A percentile compares a stretch with the other conserved stretches of the same genome.
Conservation (phyloP, 1,284 basidiomycete species). For the Laetiporus sulphureus region DNA sequence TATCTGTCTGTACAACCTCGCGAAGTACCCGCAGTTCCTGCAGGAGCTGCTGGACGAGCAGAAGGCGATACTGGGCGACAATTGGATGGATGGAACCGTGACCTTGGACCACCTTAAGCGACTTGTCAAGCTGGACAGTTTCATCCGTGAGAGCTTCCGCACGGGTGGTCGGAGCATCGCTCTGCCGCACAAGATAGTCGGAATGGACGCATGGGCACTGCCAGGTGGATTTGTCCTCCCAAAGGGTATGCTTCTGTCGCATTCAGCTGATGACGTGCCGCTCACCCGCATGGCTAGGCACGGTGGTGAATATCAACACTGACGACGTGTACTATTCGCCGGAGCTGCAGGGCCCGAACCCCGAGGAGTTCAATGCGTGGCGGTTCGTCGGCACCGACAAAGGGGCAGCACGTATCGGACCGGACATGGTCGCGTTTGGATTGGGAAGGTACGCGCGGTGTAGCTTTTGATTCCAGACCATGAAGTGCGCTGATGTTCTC, state of each 20-base stretch:
- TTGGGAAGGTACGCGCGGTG: neutral
- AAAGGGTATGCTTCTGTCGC: neutral
- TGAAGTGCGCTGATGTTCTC: neutral
- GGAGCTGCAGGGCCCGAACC: conserved; percentile 3
- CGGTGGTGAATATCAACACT: conserved; percentile 3
- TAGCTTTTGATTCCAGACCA: neutral
- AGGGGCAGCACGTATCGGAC: neutral
- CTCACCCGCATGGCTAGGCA: neutral
- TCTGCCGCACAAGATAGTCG: conserved; percentile 2
- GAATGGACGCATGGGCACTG: conserved; percentile 1
- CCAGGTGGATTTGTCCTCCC: conserved; percentile 2
- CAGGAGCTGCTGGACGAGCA: neutral
- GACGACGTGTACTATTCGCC: conserved; percentile 2
- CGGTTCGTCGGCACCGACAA: conserved; percentile 4
- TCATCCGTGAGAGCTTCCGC: conserved; percentile 2
- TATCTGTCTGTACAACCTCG: conserved; percentile 2
- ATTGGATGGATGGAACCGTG: neutral
- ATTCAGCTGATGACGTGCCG: neutral
- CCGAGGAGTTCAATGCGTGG: conserved; percentile 1
- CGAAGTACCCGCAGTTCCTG: conserved; percentile 3
- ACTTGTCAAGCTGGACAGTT: conserved; percentile 1
- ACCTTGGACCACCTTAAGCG: neutral
- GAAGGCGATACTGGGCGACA: neutral
- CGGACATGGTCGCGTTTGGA: conserved; percentile 1
- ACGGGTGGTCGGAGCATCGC: conserved; percentile 2